phyloP scores from a whole-genome alignment of 345 rosid genomes.

The Ailanthus altissimus region DNA sequence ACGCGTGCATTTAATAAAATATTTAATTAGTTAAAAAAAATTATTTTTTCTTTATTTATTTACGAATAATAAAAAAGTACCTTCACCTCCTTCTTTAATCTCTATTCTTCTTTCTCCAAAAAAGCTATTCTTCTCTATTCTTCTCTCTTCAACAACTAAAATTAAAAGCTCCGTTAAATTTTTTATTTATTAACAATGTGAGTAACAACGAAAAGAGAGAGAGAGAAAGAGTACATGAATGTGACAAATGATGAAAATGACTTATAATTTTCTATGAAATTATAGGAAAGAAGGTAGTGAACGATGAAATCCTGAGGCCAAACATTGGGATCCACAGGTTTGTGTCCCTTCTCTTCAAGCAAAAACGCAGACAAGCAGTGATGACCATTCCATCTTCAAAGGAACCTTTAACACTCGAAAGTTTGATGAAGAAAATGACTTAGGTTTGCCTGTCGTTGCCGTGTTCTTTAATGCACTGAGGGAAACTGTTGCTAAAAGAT shows the following conservation, averaged over 20 bases:
- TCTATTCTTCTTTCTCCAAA: too few species aligned
- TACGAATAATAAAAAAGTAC: too few species aligned
- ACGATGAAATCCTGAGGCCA: slow-evolving; percentile 90
- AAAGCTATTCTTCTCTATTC: too few species aligned
- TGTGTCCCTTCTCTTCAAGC: slow-evolving; percentile 80
- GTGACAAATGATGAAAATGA: neutral
- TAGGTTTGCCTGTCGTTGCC: slow-evolving; percentile 83
- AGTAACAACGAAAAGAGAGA: neutral
- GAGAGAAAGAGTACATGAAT: too few species aligned
- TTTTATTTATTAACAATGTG: too few species aligned
- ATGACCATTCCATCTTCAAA: slow-evolving; percentile 52
- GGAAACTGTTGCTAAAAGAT: slow-evolving; percentile 89
- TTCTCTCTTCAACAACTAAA: too few species aligned
- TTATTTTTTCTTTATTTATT: too few species aligned
- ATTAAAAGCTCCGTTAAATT: too few species aligned
- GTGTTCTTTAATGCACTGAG: slow-evolving; percentile 91
- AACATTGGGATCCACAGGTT: slow-evolving; percentile 95
- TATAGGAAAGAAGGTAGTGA: slow-evolving; percentile 70
- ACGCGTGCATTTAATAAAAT: too few species aligned
- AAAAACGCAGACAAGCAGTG: slow-evolving; percentile 59
- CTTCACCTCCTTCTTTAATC: too few species aligned
- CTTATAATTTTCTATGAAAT: neutral
- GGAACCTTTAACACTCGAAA: slow-evolving; percentile 68
- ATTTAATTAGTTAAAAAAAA: too few species aligned
- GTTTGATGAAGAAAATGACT: slow-evolving; percentile 75